Conservation (phyloP, 1,139 yeast genomes). For the Fermentozyma sake region DNA sequence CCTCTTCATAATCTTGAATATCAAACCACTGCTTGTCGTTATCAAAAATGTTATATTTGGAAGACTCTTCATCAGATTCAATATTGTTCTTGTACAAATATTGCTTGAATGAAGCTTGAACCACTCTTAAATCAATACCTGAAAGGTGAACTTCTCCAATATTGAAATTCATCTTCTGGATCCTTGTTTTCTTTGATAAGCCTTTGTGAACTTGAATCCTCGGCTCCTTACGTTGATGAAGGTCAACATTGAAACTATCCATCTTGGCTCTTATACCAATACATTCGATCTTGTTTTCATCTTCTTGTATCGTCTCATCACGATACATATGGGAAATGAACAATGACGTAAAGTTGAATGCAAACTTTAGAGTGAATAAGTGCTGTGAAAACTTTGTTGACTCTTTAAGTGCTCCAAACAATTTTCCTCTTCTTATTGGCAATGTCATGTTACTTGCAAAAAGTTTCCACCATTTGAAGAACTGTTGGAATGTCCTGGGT, state of each 20-base stretch:
- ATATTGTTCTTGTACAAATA: constrained; percentile 17
- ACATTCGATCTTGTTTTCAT: constrained; percentile 28
- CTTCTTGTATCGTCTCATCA: constrained; percentile 11
- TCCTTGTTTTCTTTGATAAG: constrained; percentile 23
- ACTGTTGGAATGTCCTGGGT: constrained; percentile 36
- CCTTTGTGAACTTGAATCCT: constrained; percentile 29
- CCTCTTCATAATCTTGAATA: constrained; percentile 39
- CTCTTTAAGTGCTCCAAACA: constrained; percentile 35
- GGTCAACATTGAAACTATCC: constrained; percentile 36
- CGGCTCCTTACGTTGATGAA: constrained; percentile 41
- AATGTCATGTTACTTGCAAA: constrained; percentile 41
- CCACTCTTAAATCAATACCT: constrained; percentile 38
- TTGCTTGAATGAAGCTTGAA: constrained; percentile 28
- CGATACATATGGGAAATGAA: constrained; percentile 40
- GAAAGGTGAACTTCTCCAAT: constrained; percentile 39
- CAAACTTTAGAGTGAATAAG: constrained; percentile 37
- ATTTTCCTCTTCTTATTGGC: constrained; percentile 35
- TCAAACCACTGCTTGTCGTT: constrained; percentile 40
- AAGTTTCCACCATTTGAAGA: constrained; percentile 44
- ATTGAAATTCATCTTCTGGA: constrained; percentile 43
- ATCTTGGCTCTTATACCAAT: constrained; percentile 40
- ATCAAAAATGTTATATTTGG: constrained; percentile 25
- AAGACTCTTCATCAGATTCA: constrained; percentile 7
- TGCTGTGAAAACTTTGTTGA: constrained; percentile 41
- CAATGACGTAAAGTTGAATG: constrained; percentile 34